These are phyloP conservation scores for Apiospora hydei DNA, from an alignment of 2,329 filamentous ascomycete genomes.

Conservation along the genomic window DNA sequence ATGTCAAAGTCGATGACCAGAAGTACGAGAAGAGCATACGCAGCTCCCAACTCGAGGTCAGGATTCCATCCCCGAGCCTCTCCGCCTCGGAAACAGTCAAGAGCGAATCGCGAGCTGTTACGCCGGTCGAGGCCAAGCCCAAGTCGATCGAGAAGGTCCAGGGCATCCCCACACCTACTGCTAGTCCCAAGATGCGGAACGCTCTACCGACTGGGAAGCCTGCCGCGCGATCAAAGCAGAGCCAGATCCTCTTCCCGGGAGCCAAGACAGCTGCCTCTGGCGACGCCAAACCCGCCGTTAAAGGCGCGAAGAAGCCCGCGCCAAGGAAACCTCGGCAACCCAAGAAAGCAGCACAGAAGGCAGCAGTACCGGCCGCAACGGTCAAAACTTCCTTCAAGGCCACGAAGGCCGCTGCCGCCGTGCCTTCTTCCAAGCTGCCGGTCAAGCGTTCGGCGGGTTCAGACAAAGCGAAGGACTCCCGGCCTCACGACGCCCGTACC, in stretches of 20 bases:
- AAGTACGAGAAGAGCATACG: constrained; percentile 49
- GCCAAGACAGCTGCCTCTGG: constrained; percentile 36
- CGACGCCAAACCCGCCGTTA: constrained; percentile 38
- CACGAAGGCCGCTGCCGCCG: constrained; percentile 33
- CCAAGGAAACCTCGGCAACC: constrained; percentile 48
- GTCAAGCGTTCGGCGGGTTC: constrained; percentile 33
- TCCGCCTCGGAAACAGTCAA: constrained; percentile 33
- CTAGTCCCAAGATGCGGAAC: constrained; percentile 59
- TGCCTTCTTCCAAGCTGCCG: constrained; percentile 35
- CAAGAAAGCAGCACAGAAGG: constrained; percentile 53
- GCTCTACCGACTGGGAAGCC: constrained; percentile 48
- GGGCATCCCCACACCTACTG: constrained; percentile 64
- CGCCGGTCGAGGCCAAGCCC: constrained; percentile 43
- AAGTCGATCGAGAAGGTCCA: constrained; percentile 52
- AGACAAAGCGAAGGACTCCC: constrained; percentile 5
- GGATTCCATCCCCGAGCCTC: constrained; percentile 44
- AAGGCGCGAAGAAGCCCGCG: constrained; percentile 40
- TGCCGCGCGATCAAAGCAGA: constrained; percentile 53
- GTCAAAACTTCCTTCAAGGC: constrained; percentile 42
- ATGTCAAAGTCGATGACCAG: constrained; percentile 53
- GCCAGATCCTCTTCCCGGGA: constrained; percentile 54
- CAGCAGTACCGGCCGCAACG: constrained; percentile 36
- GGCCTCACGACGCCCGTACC: neutral
- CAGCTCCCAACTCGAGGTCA: constrained; percentile 50
- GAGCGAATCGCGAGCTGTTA: constrained; percentile 36